Evolutionary conservation across 1,284 basidiomycete genomes (phyloP).

Genomic region (Puccinia triticina): DNA sequence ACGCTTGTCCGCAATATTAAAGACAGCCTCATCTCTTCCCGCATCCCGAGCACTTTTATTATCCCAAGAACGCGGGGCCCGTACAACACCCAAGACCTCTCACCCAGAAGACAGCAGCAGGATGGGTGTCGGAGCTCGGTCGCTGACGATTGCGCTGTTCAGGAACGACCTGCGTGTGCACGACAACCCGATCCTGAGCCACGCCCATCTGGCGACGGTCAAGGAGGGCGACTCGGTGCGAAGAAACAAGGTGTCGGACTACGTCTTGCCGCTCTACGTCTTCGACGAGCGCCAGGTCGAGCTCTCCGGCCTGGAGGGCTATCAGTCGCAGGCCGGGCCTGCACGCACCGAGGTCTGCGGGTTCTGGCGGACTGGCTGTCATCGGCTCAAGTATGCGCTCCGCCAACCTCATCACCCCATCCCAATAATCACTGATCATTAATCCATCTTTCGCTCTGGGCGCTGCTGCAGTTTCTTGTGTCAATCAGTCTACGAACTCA

Average conservation of each 20-base stretch:
- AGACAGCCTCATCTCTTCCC: too few relatives aligned
- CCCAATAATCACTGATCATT: neutral
- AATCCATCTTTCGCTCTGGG: neutral
- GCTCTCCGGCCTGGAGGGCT: slow-evolving; percentile 63
- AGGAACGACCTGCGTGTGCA: slow-evolving; percentile 56
- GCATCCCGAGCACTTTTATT: too few relatives aligned
- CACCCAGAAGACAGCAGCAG: too few relatives aligned
- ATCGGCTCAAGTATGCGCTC: slow-evolving; percentile 58
- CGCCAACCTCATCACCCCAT: neutral
- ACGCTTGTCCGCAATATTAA: too few relatives aligned
- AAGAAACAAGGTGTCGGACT: slow-evolving; percentile 58
- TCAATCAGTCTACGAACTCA: slow-evolving; percentile 64
- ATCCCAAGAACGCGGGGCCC: too few relatives aligned
- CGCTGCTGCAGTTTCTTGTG: slow-evolving; percentile 61
- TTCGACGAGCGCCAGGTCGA: slow-evolving; percentile 66
- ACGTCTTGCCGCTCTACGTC: slow-evolving; percentile 66
- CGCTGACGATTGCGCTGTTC: slow-evolving; percentile 44
- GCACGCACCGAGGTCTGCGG: slow-evolving; percentile 59
- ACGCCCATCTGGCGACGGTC: slow-evolving; percentile 57
- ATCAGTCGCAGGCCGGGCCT: slow-evolving; percentile 59
- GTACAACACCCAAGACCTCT: too few relatives aligned
- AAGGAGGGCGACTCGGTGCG: slow-evolving; percentile 54
- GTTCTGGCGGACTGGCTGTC: slow-evolving; percentile 65
- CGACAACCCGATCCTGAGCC: slow-evolving; percentile 64
- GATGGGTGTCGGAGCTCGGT: neutral